Evolutionary conservation across 805 yeast genomes (phyloP).

Genomic region (Saccharomycopsis fodiens): DNA sequence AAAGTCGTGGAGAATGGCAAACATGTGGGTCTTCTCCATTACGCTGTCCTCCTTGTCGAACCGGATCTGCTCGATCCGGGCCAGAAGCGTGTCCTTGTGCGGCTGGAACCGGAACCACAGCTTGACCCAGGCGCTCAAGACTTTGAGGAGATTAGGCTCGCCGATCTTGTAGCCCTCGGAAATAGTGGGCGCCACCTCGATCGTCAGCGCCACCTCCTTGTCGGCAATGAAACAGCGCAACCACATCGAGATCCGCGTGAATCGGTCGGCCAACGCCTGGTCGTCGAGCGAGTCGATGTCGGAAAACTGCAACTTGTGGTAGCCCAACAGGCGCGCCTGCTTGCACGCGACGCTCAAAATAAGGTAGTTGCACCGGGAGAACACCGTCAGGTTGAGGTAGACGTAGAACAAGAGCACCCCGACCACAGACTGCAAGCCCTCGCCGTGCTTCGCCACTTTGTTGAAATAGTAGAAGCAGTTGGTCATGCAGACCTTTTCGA

Average conservation of each 20-base stretch:
- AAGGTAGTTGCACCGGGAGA: neutral
- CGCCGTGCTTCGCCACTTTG: neutral
- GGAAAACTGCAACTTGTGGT: neutral
- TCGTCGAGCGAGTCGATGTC: neutral
- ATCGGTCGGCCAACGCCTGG: neutral
- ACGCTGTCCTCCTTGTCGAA: neutral
- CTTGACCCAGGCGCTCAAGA: neutral
- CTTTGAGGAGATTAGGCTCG: neutral
- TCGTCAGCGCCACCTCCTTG: slow-evolving; percentile 3
- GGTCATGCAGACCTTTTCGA: neutral
- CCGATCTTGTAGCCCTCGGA: neutral
- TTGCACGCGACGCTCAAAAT: neutral
- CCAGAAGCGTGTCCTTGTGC: neutral
- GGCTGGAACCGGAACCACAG: slow-evolving; percentile 4
- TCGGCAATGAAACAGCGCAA: slow-evolving; percentile 11
- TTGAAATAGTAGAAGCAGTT: neutral
- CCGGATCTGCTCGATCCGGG: neutral
- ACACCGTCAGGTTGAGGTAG: neutral
- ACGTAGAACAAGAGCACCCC: neutral
- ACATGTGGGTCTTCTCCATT: slow-evolving; percentile 2
- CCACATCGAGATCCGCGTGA: slow-evolving; percentile 5
- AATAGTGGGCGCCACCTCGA: slow-evolving; percentile 5
- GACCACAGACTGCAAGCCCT: neutral
- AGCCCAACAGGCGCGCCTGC: neutral
- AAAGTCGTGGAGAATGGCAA: slow-evolving; percentile 10